Base-by-base conservation (phyloP, 2,329 filamentous ascomycete genomes). In the Trichoderma sp. region DNA sequence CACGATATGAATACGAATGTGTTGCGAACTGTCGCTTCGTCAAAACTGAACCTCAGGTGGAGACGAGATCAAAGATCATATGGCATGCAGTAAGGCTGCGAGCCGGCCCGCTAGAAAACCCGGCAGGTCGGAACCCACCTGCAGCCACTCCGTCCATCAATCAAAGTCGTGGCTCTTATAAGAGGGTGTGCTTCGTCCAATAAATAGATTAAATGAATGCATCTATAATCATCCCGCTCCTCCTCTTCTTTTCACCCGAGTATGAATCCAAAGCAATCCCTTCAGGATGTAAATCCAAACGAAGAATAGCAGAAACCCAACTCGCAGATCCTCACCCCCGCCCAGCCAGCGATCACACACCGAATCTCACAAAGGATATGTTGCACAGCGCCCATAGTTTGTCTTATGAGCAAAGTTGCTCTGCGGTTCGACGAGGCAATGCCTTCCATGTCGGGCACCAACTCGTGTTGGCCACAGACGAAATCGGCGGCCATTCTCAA, bases 31-130 rank as follows among this genome's bases (percentile, higher is more conserved):
- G 38, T 29, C 41, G 60, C n/a, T 35, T 31, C 60, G 24, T 68
- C 72, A n/a, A 35, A 53, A 41, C 27, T 21, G n/a, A 38, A 73
- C 62, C 41, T 59, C 29, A 41, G 62, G 73, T 73, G 75, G 75
- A 75, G 67, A 38, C 64, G 12, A 38, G 38, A 50, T 35, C 53
- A 24, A 59, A 33, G 27, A 35, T 35, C 29, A 35, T n/a, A 63
- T 74, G 66, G 71, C 77, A 62, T 69, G 76, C 75, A 75, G 50
- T 75, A 29, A 76, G 73, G 75, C 38, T 7, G 18, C 75, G 76
- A 77, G 74, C 75, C 79, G 79, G 79, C 76, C 78, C 79, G 79
- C 75, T 72, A 79, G 78, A 80, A 80, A 80, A 77, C 78, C 79
- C 79, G 79, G n/a, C 45, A 62, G 38, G 21, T 64, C 50, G 45